Conservation (phyloP, 768 basidiomycete species). For the Auricularia sp. region DNA sequence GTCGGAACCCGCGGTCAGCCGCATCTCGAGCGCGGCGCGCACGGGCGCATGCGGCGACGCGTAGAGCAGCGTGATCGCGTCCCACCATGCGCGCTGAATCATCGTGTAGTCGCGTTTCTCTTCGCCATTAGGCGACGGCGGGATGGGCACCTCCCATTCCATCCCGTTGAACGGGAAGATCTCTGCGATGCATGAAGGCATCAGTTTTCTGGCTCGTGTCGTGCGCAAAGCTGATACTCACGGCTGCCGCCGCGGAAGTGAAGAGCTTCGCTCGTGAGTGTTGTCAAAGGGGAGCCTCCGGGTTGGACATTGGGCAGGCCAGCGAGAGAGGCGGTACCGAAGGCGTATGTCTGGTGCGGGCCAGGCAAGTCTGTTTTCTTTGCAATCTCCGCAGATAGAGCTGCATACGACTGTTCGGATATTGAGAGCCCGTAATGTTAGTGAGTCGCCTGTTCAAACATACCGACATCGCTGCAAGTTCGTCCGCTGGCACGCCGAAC, state of each 20-base stretch:
- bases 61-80: slow-evolving; percentile 9
- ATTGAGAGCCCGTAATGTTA: background rate
- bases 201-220: too few species aligned
- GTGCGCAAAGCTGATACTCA: background rate
- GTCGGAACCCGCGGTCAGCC: slow-evolving; percentile 6
- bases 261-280: slow-evolving; percentile 7
- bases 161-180: slow-evolving; percentile 8
- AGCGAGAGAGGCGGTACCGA: slow-evolving; percentile 8
- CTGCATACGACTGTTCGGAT: background rate
- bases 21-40: slow-evolving; percentile 10
- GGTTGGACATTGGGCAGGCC: slow-evolving; percentile 7
- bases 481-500: slow-evolving; percentile 3
- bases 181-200: background rate
- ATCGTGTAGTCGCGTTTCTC: slow-evolving; percentile 6
- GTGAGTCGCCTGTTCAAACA: background rate
- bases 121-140: background rate
- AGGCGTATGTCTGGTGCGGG: slow-evolving; percentile 4
- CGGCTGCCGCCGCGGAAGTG: slow-evolving; percentile 10
- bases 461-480: background rate
- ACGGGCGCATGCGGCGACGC: slow-evolving; percentile 4
- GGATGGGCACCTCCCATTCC: slow-evolving; percentile 8
- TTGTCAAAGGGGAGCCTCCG: slow-evolving; percentile 2
- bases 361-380: background rate
- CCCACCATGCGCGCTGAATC: slow-evolving; percentile 9
- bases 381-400: background rate